Evolutionary conservation across 805 yeast genomes (phyloP), one percentile per base, ranked within the genome.

Genomic region (Blastobotrys peoriensis): DNA sequence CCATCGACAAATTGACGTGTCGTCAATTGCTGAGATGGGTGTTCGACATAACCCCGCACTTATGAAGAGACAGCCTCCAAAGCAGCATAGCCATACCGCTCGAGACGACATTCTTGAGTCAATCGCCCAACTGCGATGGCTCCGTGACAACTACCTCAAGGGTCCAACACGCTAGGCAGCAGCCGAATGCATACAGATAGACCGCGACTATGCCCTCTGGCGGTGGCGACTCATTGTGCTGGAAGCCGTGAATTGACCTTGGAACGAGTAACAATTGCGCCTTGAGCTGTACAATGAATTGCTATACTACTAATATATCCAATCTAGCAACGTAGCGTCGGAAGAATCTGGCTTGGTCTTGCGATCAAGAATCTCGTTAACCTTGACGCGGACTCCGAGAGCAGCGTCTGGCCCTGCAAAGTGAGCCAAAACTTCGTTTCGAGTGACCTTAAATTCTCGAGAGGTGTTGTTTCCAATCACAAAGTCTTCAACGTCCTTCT

Each of bases 1-100:
- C 59, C 93, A 93, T 61, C 74, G 99, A 44, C 72, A 89, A 33
- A 75, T 93, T 34, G 99, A 93, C 58, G 98, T 93, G 13, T 81
- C 94, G n/a, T 70, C 88, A 1, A 67, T 93, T 38, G 76, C 79
- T 74, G 98, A 93, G 63, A 65, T 88, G 13, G 83, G 89, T 0
- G 69, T 66, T 38, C 78, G 98, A 56, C 89, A 84, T 59, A 86
- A 86, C 60, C 83, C 85, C 1, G 66, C 62, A 3, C 64, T 88
- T 40, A 70, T 82, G 65, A 62, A 62, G 46, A 58, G 55, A 45
- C 69, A 66, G 53, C 98, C 91, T 4, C 69, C 63, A 33, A 93
- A 94, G 64, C 66, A 65, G 40, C 71, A 75, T 17, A 73, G 74
- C 1, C 99, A 93, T 63, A 91, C 98, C 0, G 98, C 99, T 0